Percentiles rank a stretch among this genome's conserved stretches.
Evolutionary conservation across 345 rosid genomes (phyloP).

Genomic region (Combretum micranthum): DNA sequence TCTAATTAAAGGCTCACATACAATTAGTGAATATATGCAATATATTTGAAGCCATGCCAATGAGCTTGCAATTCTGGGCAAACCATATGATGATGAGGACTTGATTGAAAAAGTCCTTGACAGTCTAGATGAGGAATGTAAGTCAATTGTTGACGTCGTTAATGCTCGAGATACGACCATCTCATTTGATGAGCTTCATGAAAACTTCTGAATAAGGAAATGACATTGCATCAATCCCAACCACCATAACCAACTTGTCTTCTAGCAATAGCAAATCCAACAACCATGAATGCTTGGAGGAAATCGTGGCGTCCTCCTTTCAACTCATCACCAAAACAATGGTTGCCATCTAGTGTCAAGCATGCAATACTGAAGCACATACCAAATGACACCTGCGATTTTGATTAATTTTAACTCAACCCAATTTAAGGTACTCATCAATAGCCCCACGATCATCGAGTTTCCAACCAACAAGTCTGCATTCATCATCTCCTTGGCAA

Average conservation of each 20-base stretch:
- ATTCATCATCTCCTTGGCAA: neutral
- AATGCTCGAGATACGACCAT: neutral
- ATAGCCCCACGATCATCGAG: neutral
- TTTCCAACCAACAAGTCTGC: neutral
- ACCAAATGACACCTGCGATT: neutral
- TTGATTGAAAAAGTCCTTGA: slow-evolving; percentile 5
- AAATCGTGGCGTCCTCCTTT: too few relatives aligned
- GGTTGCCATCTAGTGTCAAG: too few relatives aligned
- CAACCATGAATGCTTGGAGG: neutral
- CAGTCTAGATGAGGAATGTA: slow-evolving; percentile 1
- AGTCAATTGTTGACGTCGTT: neutral
- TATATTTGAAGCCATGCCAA: too few relatives aligned
- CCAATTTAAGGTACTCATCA: too few relatives aligned
- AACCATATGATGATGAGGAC: too few relatives aligned
- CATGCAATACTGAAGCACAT: neutral
- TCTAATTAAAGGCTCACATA: neutral
- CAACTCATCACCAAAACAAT: neutral
- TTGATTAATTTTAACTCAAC: neutral
- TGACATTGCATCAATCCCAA: neutral
- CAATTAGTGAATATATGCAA: too few relatives aligned
- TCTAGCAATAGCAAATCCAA: too few relatives aligned
- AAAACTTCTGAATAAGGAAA: slow-evolving; percentile 2
- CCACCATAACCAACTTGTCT: neutral
- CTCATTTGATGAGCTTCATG: slow-evolving; percentile 1
- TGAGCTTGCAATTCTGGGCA: too few relatives aligned